A percentile compares a stretch with the other conserved stretches of the same genome.
Conservation (phyloP, 2,329 filamentous ascomycete genomes). For the Talaromyces pinophilus region DNA sequence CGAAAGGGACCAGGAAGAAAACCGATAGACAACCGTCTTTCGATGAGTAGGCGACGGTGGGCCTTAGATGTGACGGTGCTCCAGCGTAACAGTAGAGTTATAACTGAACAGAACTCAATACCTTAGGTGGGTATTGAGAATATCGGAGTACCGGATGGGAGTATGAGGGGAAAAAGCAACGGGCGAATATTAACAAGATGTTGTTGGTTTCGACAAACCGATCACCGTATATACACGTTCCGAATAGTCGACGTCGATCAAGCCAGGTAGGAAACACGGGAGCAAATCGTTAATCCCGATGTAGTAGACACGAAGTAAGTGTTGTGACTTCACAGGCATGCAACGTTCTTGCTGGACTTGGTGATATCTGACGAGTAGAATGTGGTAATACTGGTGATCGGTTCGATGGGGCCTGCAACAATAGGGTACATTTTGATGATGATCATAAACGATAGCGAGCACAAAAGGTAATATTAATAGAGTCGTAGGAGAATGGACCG, state of each 20-base stretch:
- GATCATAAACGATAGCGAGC: conserved; percentile 17
- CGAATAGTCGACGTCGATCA: conserved; percentile 21
- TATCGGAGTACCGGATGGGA: background rate
- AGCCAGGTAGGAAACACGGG: conserved; percentile 12
- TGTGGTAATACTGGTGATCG: conserved; percentile 42
- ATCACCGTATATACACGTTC: conserved; percentile 23
- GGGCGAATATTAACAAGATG: conserved; percentile 16
- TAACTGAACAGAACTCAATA: conserved; percentile 13
- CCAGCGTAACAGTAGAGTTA: conserved; percentile 29
- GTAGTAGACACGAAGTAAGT: conserved; percentile 3
- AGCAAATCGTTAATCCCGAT: conserved; percentile 14
- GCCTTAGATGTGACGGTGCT: conserved; percentile 30
- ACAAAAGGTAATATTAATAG: conserved; percentile 26
- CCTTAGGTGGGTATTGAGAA: conserved; percentile 8
- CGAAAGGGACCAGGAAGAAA: conserved; percentile 37
- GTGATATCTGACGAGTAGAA: conserved; percentile 36
- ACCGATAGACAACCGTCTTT: conserved; percentile 37
- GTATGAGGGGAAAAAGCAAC: background rate
- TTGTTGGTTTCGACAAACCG: conserved; percentile 16
- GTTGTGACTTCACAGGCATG: conserved; percentile 14
- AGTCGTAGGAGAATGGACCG: conserved; percentile 34
- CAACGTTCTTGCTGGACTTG: conserved; percentile 29
- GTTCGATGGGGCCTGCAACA: conserved; percentile 35
- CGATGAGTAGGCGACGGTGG: conserved; percentile 35
- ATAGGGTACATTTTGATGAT: conserved; percentile 44